Conservation (phyloP, 768 basidiomycete species). For the Kwoniella sp. region DNA sequence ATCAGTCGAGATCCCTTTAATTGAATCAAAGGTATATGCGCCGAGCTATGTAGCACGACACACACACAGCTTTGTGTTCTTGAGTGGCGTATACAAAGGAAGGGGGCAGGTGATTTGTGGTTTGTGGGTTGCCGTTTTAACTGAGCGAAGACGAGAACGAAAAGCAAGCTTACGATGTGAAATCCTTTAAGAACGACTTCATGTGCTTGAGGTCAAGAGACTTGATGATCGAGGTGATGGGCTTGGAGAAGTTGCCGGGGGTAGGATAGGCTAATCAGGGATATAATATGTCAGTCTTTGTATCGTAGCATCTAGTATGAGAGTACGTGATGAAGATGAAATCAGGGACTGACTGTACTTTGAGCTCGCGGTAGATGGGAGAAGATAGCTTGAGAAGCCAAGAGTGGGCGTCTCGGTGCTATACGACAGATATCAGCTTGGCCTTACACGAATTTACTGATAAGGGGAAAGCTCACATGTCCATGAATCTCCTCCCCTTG, state of each 20-base stretch:
- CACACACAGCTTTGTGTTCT: too few species aligned
- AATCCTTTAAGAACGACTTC: conserved; percentile 46
- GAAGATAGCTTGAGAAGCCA: conserved; percentile 46
- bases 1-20: background rate
- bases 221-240: conserved; percentile 47
- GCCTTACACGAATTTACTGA: too few species aligned
- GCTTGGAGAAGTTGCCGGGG: conserved; percentile 49
- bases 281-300: background rate
- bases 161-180: conserved; percentile 37
- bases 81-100: background rate
- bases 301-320: too few species aligned
- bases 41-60: too few species aligned
- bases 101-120: too few species aligned
- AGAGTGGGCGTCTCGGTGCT: conserved; percentile 72
- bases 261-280: conserved; percentile 42
- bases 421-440: conserved; percentile 3
- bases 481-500: conserved; percentile 79
- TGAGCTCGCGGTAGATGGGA: conserved; percentile 33
- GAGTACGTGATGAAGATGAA: conserved; percentile 12
- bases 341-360: conserved; percentile 44
- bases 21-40: too few species aligned
- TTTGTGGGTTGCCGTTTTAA: too few species aligned
- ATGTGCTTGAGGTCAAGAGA: conserved; percentile 42
- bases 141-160: too few species aligned
- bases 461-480: conserved; percentile 60